Evolutionary conservation across 1,284 basidiomycete genomes (phyloP), one percentile per base, ranked within the genome.

Genomic region (Spongispora temasekensis): DNA sequence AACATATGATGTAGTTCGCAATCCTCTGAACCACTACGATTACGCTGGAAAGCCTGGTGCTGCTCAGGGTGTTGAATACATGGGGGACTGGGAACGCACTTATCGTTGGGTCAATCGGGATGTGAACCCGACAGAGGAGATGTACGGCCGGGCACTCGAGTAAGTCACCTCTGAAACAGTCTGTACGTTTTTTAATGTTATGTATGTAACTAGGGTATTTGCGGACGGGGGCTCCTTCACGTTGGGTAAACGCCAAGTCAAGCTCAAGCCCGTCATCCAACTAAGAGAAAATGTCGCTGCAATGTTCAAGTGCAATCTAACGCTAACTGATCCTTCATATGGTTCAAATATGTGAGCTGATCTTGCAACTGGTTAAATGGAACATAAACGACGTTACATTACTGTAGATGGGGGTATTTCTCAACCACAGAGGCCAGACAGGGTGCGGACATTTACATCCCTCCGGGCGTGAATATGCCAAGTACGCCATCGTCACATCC

Each of bases 11-110:
- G 19, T 13, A 25, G 56, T 66, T 4, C 10, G 35, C 6, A 68
- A 66, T 35, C 66, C 65, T 0, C 53, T 68, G 55, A 67, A 68
- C 37, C 67, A 66, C 17, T 68, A 68, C 35, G 19, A 15, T 1
- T 67, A 25, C 5, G 25, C 67, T 25, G 15, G 1, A 34, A 30
- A 42, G 5, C 66, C 64, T 17, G 67, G 67, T 7, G 1, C 0
- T 17, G 28, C 25, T 3, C 0, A 9, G 5, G 55, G 42, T 30
- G 4, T 56, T 12, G 44, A 53, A 52, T 67, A 68, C 28, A 63
- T 69, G 63, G 37, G 10, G 12, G 9, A 44, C 2, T 67, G 66
- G 66, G 5, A n/a, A 0, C 63, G 65, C 28, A 67, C 68, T 5
- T 69, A 55, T 23, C 63, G 65, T 12, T 69, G 65, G 67, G 56